phyloP scores from a whole-genome alignment of 345 rosid genomes.

The Syzygium oleosum region DNA sequence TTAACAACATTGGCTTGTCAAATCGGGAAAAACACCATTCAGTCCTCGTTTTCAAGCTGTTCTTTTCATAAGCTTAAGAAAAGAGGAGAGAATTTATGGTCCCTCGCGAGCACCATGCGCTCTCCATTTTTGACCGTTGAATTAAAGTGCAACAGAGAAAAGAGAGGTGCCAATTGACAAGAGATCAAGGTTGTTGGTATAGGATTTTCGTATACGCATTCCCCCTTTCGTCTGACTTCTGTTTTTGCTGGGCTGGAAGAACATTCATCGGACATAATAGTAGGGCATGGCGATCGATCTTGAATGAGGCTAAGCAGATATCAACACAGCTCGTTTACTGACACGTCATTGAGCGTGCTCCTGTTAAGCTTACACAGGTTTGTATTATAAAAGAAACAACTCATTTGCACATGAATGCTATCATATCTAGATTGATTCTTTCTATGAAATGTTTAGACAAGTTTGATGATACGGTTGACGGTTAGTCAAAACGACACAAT shows the following conservation, averaged over 20 bases:
- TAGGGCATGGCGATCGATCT: neutral
- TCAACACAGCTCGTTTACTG: neutral
- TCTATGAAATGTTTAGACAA: neutral
- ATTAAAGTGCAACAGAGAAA: no score
- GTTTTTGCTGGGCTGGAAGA: neutral
- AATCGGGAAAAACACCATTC: neutral
- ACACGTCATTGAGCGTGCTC: neutral
- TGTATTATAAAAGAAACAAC: neutral
- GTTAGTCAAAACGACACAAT: neutral
- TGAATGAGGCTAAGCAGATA: neutral
- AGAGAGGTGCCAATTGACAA: no score
- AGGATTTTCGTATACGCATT: neutral
- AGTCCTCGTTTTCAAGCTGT: neutral
- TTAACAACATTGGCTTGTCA: neutral
- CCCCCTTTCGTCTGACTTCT: no score
- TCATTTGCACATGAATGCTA: neutral
- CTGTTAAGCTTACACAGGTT: neutral
- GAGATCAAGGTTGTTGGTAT: neutral
- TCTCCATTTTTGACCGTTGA: neutral
- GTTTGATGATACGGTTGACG: neutral
- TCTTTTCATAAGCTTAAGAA: neutral
- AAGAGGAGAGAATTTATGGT: neutral
- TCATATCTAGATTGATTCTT: neutral
- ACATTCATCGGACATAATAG: neutral
- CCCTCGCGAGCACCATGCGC: neutral